These are phyloP conservation scores for Mollisia scopiformis DNA, from an alignment of 2,329 filamentous ascomycete genomes.

Conservation along the genomic window DNA sequence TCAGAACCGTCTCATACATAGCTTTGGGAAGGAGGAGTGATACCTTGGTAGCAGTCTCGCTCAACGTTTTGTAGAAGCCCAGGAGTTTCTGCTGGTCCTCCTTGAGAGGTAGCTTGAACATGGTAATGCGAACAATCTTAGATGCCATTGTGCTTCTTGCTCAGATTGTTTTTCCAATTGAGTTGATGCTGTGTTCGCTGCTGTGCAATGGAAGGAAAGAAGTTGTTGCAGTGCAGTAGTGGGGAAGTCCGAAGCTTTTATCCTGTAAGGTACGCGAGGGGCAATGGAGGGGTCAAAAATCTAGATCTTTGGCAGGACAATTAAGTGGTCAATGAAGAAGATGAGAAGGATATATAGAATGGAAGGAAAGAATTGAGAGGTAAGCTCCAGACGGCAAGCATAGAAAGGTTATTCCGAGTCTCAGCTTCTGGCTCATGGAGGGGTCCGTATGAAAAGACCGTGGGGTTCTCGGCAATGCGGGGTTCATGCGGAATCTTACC, in stretches of 20 bases:
- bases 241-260: neutral
- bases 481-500: neutral
- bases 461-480: neutral
- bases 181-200: neutral
- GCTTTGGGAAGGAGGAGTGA: neutral
- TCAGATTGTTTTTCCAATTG: neutral
- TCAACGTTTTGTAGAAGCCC: constrained; percentile 38
- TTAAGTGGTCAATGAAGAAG: neutral
- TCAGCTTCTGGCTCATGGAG: neutral
- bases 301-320: neutral
- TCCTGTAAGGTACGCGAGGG: neutral
- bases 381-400: neutral
- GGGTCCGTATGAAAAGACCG: neutral
- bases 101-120: constrained; percentile 55
- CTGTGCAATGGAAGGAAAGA: neutral
- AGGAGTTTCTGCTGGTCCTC: constrained; percentile 46
- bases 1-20: neutral
- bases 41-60: constrained; percentile 47
- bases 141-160: constrained; percentile 9
- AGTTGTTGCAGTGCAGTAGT: neutral
- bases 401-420: neutral
- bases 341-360: neutral
- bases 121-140: constrained; percentile 50
- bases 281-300: neutral
- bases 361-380: neutral